Evolutionary conservation across 2,329 filamentous ascomycete species (phyloP), one percentile per base, ranked within the genome.

Genomic region (Calonectria pseudoreteaudii): DNA sequence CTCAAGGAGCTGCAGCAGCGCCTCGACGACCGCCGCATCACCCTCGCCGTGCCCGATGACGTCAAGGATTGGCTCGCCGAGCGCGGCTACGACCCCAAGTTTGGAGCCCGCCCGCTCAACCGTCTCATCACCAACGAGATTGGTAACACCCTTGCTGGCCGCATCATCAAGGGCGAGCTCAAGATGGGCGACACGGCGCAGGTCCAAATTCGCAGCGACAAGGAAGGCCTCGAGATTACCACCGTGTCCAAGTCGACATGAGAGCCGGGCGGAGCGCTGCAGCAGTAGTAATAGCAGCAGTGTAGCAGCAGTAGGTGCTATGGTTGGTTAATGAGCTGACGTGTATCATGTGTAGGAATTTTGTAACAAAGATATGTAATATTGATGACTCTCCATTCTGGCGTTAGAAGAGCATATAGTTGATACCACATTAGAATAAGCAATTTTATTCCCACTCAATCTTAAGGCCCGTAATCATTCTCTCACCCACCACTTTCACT

Each of bases 91-190:
- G 95, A 98, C 81, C 95, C 96, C 28, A 93, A 93, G 80, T 98
- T 95, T 82, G 97, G 97, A 75, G 97, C 97, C 10, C 90, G 97
- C 9, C 97, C 97, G 34, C 88, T 98, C 38, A 98, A 98, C 84
- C 90, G 97, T 47, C 90, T 98, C 67, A 98, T 98, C 77, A 92
- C 94, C 28, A 98, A 94, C 81, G 92, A 98, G 85, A 95, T 99
- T 77, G 93, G 94, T 73, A 98, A 98, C 83, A 90, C 92, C 4
- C 89, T 98, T 49, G 97, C 97, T 0, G 96, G 98, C 82, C 94
- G 93, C 86, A 97, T 99, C 80, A 98, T 98, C 79, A 90, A 94
- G 69, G 97, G 97, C 26, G 88, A 95, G 84, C 86, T 98, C 73
- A 94, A 92, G 84, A 91, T 88, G 72, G 95, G 95, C 0, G 93